A percentile compares a stretch with the other conserved stretches of the same genome.
These are phyloP conservation scores for Podaxis pistillaris DNA, from an alignment of 768 basidiomycete species.

Conservation along the genomic window DNA sequence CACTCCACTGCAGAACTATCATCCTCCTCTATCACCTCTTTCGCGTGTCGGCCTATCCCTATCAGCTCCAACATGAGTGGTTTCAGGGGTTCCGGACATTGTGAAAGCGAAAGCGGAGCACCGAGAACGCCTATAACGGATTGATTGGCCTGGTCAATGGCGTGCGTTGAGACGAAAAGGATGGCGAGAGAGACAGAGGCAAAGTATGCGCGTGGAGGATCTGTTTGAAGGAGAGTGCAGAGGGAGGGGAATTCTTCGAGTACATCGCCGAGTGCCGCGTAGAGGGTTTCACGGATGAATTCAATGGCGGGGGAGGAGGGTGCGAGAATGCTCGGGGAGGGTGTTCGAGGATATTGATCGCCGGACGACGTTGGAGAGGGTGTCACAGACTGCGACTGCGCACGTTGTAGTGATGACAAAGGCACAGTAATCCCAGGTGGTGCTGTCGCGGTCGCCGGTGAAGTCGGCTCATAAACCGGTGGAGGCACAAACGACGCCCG, in stretches of 20 bases:
- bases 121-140: constrained; percentile 57
- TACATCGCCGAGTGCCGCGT: constrained; percentile 74
- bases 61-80: constrained; percentile 72
- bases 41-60: constrained; percentile 50
- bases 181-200: constrained; percentile 72
- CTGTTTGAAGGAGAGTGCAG: constrained; percentile 51
- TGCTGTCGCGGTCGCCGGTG: constrained; percentile 22
- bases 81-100: constrained; percentile 61
- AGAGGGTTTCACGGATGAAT: constrained; percentile 84
- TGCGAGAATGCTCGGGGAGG: constrained; percentile 37
- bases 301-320: constrained; percentile 56
- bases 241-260: constrained; percentile 57
- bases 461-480: constrained; percentile 53
- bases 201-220: constrained; percentile 78
- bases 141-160: constrained; percentile 46
- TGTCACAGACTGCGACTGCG: not conserved
- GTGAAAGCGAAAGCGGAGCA: constrained; percentile 47
- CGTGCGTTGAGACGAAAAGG: constrained; percentile 58
- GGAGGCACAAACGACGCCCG: constrained; percentile 72
- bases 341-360: constrained; percentile 18
- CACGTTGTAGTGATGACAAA: too few species aligned
- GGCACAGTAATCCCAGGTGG: constrained; percentile 13
- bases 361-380: not conserved
- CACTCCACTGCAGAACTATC: constrained; percentile 46
- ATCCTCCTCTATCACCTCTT: constrained; percentile 53